Conservation (phyloP, 176 grass and related monocot species). For the Oropetium thomaeum region DNA sequence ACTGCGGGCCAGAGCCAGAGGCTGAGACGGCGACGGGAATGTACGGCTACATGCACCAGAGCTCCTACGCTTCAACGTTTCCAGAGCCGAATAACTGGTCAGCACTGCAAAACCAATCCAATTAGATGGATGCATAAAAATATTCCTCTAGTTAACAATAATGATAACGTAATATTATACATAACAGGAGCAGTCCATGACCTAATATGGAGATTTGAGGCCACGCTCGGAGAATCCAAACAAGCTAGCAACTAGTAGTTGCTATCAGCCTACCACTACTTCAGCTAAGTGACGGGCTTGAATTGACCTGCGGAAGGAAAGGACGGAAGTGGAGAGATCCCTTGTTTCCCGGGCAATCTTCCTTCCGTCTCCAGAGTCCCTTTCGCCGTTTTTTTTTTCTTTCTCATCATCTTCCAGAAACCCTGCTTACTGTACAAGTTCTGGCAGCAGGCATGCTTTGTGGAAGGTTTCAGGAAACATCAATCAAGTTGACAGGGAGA, state of each 20-base stretch:
- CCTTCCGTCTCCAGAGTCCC: conserved; percentile 24
- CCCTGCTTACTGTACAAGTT: conserved; percentile 33
- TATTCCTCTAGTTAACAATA: conserved; percentile 23
- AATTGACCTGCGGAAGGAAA: conserved; percentile 49
- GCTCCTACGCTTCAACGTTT: conserved; percentile 37
- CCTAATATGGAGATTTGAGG: conserved; percentile 30
- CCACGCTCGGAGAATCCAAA: conserved; percentile 34
- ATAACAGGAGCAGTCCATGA: conserved; percentile 30
- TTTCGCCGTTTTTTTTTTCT: conserved; percentile 21
- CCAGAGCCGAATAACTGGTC: conserved; percentile 54
- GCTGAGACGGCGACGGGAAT: conserved; percentile 19
- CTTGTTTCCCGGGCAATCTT: conserved; percentile 59
- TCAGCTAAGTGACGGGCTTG: conserved; percentile 42
- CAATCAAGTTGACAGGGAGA: conserved; percentile 45
- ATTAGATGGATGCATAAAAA: conserved; percentile 32
- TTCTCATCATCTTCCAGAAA: conserved; percentile 36
- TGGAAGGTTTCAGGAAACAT: conserved; percentile 57
- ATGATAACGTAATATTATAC: conserved; percentile 9
- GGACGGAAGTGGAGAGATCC: conserved; percentile 33
- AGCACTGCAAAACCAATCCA: conserved; percentile 30
- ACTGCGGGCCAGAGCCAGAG: conserved; percentile 60
- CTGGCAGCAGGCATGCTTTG: conserved; percentile 8
- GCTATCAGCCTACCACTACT: conserved; percentile 41
- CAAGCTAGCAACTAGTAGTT: conserved; percentile 31
- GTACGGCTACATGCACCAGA: conserved; percentile 45